Conservation (phyloP, 1,284 basidiomycete species). For the Agroathelia rolfsii region DNA sequence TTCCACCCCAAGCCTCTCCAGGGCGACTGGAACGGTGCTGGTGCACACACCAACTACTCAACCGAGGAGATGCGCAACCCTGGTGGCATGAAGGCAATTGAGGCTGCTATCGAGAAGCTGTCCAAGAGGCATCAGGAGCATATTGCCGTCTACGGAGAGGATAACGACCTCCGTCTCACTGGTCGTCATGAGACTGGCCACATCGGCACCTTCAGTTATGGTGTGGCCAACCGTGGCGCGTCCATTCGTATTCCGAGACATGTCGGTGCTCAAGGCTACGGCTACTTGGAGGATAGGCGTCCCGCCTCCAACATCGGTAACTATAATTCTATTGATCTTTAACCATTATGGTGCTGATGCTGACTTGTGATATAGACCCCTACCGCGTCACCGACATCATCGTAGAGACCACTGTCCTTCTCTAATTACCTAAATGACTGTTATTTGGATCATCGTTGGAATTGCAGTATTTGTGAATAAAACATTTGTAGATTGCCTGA, state of each 20-base stretch:
- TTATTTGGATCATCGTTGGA: no score
- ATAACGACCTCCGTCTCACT: constrained; percentile 90
- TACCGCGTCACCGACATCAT: constrained; percentile 87
- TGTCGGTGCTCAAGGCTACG: constrained; percentile 85
- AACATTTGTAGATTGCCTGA: constrained; percentile 1
- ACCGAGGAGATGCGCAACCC: constrained; percentile 88
- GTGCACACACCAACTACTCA: constrained; percentile 92
- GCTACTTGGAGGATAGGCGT: constrained; percentile 94
- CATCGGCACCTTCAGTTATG: constrained; percentile 87
- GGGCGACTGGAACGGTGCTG: constrained; percentile 99
- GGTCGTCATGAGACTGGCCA: constrained; percentile 96
- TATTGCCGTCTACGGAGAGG: constrained; percentile 95
- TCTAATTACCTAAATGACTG: no score
- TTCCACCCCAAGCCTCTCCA: constrained; percentile 99
- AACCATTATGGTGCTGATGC: constrained; percentile 8
- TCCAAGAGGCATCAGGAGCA: constrained; percentile 79
- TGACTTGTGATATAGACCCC: constrained; percentile 47
- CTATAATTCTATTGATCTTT: constrained; percentile 20
- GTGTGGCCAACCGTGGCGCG: constrained; percentile 95
- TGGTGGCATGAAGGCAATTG: constrained; percentile 91
- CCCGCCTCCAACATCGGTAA: constrained; percentile 96
- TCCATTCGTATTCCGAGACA: constrained; percentile 93
- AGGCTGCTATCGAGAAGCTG: constrained; percentile 89
- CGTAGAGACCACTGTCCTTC: constrained; percentile 81
- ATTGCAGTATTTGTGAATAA: no score